Base-by-base conservation (phyloP, 2,329 filamentous ascomycete species). In the Cryoendolithus antarcticus region DNA sequence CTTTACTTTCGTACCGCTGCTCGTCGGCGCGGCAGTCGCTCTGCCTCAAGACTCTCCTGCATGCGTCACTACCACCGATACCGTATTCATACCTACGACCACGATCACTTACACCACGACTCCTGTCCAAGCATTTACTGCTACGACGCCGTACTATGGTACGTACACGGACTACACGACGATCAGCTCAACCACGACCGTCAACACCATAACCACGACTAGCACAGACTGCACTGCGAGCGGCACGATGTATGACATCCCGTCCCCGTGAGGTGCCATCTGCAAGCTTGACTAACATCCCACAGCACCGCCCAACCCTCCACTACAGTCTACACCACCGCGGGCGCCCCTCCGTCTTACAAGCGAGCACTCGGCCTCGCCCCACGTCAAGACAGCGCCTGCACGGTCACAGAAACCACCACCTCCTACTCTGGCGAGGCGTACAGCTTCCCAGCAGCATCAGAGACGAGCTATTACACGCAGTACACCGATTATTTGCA, bases 51-150 rank as follows among this genome's bases (percentile, higher is more conserved):
- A 50, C 36, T 34, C 29, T 19, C 30, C 35, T 4, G 37, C 32
- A 31, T 57, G 55, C 40, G 42, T 41, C 8, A 56, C 54, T 9
- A 47, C 42, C 12, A 57, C 54, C 8, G 43, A 30, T 9, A 44
- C 52, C 35, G 46, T 51, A 31, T 51, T 56, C 11, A 39, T 53
- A 11, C 55, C 55, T 4, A 56, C 54, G 8, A 48, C 34, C 29
- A 57, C 55, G n/a, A 46, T 45, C 12, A 56, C 54, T 4, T 56
- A 53, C 44, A 41, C 39, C 2, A 47, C 45, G 11, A 56, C 52
- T 5, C 39, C 40, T 11, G 50, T 56, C 10, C 39, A 47, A 10
- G 55, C 53, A 7, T 44, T 48, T 6, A 35, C 41, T 30, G 45
- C 51, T 3, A 49, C 47, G 4, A 52, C 50, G 1, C 34, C 54